Base-by-base conservation (phyloP, 306 rosid species). In the Vigna angularis region DNA sequence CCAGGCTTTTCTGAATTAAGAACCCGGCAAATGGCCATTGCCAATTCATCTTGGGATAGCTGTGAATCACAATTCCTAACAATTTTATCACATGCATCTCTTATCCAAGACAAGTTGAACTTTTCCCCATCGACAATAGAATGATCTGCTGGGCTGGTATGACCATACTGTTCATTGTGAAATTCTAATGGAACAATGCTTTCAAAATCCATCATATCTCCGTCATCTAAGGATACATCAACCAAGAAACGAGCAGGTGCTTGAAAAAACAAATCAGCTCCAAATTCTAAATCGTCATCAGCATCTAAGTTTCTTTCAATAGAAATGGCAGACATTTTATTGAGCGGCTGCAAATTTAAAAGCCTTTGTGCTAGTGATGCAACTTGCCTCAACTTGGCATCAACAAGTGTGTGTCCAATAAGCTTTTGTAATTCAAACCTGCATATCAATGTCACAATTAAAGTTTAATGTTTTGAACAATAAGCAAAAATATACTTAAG, bases 1-100 rank as follows among this genome's bases (percentile, higher is more conserved):
- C 98, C 97, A 36, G 93, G 90, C 81, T 92, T 94, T 70, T 87
- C 97, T 74, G 98, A 90, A 78, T 87, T 84, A 82, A 94, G 97
- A 73, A 92, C 98, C 89, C 89, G 87, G 82, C 98, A 94, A 79
- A 94, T 90, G 66, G 97, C 86, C 94, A 94, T 83, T 42, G 98
- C 97, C 75, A 94, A 75, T 86, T 94, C 97, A 81, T 94, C 97
- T 67, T 64, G 85, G 22, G 97, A 88, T 76, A 90, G 87, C 84
- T 83, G 87, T 2, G 78, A 85, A 77, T 50, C 55, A 34, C 70
- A 78, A 73, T 76, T 83, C 87, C 73, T 74, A 42, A 85, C 90
- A 83, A 94, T 91, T 81, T 65, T 83, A 83, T 89, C 93, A 72
- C 98, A 90, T 32, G 89, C 93, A 82, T 85, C 93, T 78, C 94